Conservation (phyloP, 2,329 filamentous ascomycete genomes). For the Madurella mycetomatis region DNA sequence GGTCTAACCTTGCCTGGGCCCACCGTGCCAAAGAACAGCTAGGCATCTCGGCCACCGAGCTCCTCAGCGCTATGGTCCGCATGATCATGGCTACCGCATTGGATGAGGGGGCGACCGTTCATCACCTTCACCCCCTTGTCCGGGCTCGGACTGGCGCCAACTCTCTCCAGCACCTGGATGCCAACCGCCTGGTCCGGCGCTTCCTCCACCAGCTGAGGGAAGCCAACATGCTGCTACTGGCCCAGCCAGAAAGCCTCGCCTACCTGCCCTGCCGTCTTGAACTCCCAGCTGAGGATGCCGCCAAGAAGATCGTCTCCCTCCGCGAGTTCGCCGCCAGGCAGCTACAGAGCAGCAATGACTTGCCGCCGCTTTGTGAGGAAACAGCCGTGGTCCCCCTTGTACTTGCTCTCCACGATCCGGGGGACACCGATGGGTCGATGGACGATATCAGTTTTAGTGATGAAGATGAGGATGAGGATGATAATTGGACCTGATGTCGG, state of each 20-base stretch:
- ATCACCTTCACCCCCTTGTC: not conserved
- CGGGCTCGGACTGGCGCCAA: constrained; percentile 1
- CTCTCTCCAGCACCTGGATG: not conserved
- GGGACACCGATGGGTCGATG: no score
- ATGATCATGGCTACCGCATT: constrained; percentile 15
- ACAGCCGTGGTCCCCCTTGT: not conserved
- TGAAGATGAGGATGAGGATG: no score
- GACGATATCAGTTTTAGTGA: no score
- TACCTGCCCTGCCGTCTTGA: not conserved
- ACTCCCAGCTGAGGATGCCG: not conserved
- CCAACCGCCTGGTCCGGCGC: not conserved
- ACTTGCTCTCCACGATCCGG: not conserved
- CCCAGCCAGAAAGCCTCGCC: not conserved
- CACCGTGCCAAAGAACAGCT: constrained; percentile 8
- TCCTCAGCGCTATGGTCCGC: constrained; percentile 15
- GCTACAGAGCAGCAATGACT: not conserved
- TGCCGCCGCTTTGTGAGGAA: not conserved
- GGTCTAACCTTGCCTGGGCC: constrained; percentile 5
- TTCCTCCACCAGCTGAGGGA: constrained; percentile 15
- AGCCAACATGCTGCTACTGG: constrained; percentile 4
- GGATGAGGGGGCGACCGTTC: not conserved
- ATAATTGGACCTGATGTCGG: no score
- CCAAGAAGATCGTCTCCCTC: not conserved
- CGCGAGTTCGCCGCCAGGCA: not conserved
- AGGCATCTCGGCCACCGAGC: constrained; percentile 16